Evolutionary conservation across 2,329 filamentous ascomycete species (phyloP), one percentile per base, ranked within the genome.

Genomic region (Hansfordia pulvinata): DNA sequence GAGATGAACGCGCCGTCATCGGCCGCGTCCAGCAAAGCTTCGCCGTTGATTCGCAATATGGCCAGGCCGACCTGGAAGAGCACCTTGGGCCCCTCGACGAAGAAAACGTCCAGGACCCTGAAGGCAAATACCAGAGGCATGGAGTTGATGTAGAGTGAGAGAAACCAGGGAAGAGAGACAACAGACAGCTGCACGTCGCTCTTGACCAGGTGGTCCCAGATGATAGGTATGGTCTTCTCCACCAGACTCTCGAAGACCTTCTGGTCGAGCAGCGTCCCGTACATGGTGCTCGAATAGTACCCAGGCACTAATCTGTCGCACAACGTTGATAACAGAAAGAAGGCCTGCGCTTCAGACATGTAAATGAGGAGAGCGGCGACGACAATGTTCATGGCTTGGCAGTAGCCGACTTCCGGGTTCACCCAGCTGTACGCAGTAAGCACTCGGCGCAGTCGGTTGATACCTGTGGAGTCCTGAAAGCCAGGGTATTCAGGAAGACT

Each of bases 331-430:
- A 98, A 69, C 6, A 94, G 64, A 52, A 90, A 98, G 56, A 96
- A 98, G 2, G 90, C 90, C 54, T 98, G 90, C 0, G 79, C 56
- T 54, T 98, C 90, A 7, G 86, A 96, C 75, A 93, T 93, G 60
- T 96, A 96, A 62, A 98, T 98, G 41, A 98, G 67, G 31, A 98
- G 60, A n/a, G 90, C 90, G 11, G 90, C 90, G 29, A 94, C 88
- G 18, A 98, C 90, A 40, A 98, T 98, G 52, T 98, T 98, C 90
- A 98, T 98, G 35, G 90, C 90, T 55, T 98, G 90, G 52, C 90
- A 98, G 54, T 98, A 98, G 38, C 90, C 90, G 29, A 98, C 86
- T 38, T 94, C 85, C 28, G 82, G 70, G 43, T 98, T 90, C 25
- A 78, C 82, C 90, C 90, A 98, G 55, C 86, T 94, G 58, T 98